Percentiles rank a stretch among this genome's conserved stretches.
These are phyloP conservation scores for Mortierella sp. DNA, from an alignment of 371 early-diverging fungal species.

Conservation along the genomic window DNA sequence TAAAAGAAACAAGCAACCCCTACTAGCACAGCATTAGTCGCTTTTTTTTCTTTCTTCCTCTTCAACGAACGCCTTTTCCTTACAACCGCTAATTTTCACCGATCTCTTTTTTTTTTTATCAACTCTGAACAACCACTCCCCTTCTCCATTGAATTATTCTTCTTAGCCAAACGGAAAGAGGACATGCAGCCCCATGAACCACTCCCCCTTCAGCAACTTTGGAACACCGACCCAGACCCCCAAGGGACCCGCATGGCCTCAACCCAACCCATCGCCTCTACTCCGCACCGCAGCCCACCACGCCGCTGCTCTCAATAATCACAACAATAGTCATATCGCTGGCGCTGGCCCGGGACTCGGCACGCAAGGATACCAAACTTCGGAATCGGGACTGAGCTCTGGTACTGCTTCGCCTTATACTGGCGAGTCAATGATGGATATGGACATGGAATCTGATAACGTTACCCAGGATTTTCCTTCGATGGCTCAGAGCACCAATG, in stretches of 20 bases:
- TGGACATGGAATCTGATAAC: slow-evolving; percentile 35
- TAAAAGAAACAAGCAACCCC: background rate
- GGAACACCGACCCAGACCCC: slow-evolving; percentile 25
- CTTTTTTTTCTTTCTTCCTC: too few relatives aligned
- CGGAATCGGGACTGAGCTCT: slow-evolving; percentile 43
- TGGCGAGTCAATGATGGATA: slow-evolving; percentile 30
- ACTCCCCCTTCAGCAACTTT: slow-evolving; percentile 35
- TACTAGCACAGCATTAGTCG: background rate
- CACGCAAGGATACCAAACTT: slow-evolving; percentile 35
- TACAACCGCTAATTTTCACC: background rate
- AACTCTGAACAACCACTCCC: background rate
- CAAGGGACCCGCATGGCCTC: slow-evolving; percentile 15
- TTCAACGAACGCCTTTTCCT: background rate
- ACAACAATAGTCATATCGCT: background rate
- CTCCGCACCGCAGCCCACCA: slow-evolving; percentile 19
- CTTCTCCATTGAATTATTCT: too few relatives aligned
- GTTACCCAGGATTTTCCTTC: slow-evolving; percentile 6
- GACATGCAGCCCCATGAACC: slow-evolving; percentile 28
- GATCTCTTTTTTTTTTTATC: background rate
- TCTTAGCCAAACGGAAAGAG: slow-evolving; percentile 53
- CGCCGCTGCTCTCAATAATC: background rate
- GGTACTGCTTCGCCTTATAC: slow-evolving; percentile 24
- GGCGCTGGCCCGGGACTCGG: background rate
- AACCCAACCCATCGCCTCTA: slow-evolving; percentile 23
- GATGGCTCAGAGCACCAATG: slow-evolving; percentile 27